Evolutionary conservation across 2,329 filamentous ascomycete species (phyloP).

Genomic region (Talaromyces sp.): DNA sequence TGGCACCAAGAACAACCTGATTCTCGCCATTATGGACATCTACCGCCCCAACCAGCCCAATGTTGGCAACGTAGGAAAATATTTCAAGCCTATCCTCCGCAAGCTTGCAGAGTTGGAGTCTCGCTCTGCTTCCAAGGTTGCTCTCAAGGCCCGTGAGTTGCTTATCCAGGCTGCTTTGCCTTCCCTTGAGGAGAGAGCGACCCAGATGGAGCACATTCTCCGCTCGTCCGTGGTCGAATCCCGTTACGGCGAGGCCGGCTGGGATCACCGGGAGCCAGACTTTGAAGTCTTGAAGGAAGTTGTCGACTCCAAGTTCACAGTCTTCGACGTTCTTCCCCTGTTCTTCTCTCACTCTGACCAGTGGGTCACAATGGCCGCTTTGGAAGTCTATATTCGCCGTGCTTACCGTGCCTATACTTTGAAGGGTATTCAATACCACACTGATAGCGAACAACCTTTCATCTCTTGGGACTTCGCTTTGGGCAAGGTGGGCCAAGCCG

Average conservation of each 20-base stretch:
- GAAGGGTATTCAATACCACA: conserved; percentile 83
- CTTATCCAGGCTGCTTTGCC: conserved; percentile 96
- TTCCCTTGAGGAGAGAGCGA: conserved; percentile 88
- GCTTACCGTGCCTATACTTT: conserved; percentile 95
- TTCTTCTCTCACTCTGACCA: conserved; percentile 95
- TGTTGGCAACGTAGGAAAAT: conserved; percentile 81
- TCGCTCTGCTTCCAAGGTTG: conserved; percentile 85
- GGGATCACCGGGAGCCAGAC: conserved; percentile 91
- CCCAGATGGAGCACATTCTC: conserved; percentile 98
- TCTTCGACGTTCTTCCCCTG: conserved; percentile 89
- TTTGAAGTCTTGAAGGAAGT: conserved; percentile 93
- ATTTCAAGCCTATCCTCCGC: conserved; percentile 77
- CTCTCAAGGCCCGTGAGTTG: conserved; percentile 93
- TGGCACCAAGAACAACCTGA: conserved; percentile 86
- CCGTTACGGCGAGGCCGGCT: conserved; percentile 94
- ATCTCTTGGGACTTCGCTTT: conserved; percentile 95
- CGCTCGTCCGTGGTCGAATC: conserved; percentile 94
- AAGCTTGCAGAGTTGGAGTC: conserved; percentile 89
- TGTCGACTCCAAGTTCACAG: conserved; percentile 96
- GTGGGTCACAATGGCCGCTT: conserved; percentile 87
- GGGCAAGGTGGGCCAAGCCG: conserved; percentile 85
- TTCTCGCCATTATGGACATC: conserved; percentile 86
- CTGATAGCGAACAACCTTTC: conserved; percentile 65
- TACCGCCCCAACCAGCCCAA: conserved; percentile 94
- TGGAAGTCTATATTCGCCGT: conserved; percentile 94